Conservation (phyloP, 2,329 filamentous ascomycete genomes). For the Aspergillus sp. region DNA sequence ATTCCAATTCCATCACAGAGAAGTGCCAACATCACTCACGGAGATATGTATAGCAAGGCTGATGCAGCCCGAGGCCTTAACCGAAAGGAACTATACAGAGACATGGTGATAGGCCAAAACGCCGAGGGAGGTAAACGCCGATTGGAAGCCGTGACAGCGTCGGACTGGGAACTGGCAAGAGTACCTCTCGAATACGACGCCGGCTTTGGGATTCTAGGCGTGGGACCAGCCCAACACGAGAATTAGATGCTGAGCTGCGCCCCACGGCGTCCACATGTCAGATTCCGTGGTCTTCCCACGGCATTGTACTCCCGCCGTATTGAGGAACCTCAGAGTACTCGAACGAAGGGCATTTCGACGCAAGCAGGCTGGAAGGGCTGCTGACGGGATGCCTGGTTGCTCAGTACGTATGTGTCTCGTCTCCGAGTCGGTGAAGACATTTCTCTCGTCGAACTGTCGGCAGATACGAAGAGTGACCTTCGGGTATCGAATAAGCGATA, state of each 20-base stretch:
- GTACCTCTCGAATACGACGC: neutral
- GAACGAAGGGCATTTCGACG: neutral
- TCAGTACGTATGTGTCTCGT: neutral
- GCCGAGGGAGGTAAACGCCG: neutral
- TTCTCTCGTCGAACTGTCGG: neutral
- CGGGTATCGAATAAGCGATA: too few relatives aligned
- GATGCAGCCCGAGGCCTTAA: neutral
- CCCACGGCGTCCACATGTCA: neutral
- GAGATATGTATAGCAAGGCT: neutral
- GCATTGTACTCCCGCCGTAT: neutral
- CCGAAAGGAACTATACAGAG: neutral
- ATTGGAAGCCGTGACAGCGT: neutral
- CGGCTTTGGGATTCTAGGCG: neutral
- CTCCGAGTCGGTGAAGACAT: neutral
- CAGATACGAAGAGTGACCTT: too few relatives aligned
- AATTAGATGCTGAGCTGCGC: constrained; percentile 2
- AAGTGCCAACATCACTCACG: neutral
- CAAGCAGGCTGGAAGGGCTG: too few relatives aligned
- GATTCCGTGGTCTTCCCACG: neutral
- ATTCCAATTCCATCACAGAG: too few relatives aligned
- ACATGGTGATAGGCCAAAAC: neutral
- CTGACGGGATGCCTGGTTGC: neutral
- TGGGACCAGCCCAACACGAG: neutral
- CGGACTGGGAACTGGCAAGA: neutral
- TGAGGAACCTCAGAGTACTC: neutral